Conservation (phyloP, 2,329 filamentous ascomycete genomes). For the Fusarium temperatum region DNA sequence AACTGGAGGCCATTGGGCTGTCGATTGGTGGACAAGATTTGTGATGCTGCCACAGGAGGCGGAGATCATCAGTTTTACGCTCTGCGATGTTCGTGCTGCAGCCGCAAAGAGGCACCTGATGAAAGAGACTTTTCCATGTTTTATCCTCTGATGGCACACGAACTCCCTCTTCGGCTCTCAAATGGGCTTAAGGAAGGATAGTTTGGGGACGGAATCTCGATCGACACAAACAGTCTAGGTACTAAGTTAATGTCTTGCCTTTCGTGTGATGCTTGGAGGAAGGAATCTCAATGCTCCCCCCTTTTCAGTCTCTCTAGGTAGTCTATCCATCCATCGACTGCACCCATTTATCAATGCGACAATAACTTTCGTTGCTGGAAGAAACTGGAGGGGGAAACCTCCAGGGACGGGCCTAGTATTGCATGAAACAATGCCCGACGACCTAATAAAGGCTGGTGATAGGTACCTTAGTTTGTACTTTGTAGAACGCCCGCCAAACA, state of each 20-base stretch:
- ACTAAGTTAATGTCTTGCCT: neutral
- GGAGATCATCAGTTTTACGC: constrained; percentile 37
- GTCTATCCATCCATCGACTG: neutral
- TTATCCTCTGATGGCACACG: neutral
- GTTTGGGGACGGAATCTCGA: constrained; percentile 24
- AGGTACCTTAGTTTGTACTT: constrained; percentile 2
- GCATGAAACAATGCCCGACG: constrained; percentile 4
- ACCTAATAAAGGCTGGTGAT: neutral
- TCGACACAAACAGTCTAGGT: constrained; percentile 11
- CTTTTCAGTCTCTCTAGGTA: neutral
- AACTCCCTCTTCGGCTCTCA: neutral
- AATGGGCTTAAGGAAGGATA: neutral
- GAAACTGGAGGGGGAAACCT: neutral
- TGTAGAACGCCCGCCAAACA: constrained; percentile 16
- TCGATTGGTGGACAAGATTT: constrained; percentile 24
- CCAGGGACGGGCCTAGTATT: neutral
- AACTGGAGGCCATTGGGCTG: constrained; percentile 9
- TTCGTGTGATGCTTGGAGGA: constrained; percentile 18
- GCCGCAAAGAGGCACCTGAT: constrained; percentile 25
- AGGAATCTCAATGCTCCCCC: constrained; percentile 8
- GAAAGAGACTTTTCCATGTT: constrained; percentile 17
- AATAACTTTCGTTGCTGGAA: neutral
- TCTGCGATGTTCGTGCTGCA: constrained; percentile 30
- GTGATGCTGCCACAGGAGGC: constrained; percentile 29
- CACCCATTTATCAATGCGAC: constrained; percentile 4